A percentile compares a stretch with the other conserved stretches of the same genome.
Evolutionary conservation across 805 yeast species (phyloP).

Genomic region (Metschnikowia cubensis): DNA sequence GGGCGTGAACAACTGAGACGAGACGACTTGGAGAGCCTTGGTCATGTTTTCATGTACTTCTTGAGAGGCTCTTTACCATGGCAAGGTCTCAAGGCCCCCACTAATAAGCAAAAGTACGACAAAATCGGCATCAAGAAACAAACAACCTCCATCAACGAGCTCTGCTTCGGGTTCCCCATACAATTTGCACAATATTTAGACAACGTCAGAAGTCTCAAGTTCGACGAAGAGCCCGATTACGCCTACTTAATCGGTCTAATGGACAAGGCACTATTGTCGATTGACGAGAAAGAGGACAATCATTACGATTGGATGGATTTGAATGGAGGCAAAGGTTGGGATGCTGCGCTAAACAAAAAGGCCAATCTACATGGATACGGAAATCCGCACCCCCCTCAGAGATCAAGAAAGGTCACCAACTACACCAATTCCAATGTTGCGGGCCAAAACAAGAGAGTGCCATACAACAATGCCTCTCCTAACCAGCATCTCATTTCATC

Average conservation of each 20-base stretch:
- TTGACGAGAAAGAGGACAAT: conserved; percentile 73
- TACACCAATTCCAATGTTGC: conserved; percentile 10
- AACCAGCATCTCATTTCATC: conserved; percentile 13
- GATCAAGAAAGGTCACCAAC: conserved; percentile 20
- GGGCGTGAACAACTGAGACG: conserved; percentile 97
- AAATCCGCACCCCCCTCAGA: conserved; percentile 73
- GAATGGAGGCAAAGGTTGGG: conserved; percentile 96
- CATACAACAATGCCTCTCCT: conserved; percentile 5
- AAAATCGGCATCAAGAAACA: conserved; percentile 96
- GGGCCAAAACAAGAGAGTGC: conserved; percentile 9
- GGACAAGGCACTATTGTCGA: conserved; percentile 70
- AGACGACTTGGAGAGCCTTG: conserved; percentile 94
- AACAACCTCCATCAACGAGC: conserved; percentile 77
- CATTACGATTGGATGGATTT: conserved; percentile 98
- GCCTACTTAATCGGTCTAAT: conserved; percentile 76
- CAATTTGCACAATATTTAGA: conserved; percentile 92
- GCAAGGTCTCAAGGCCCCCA: conserved; percentile 98
- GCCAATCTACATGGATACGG: conserved; percentile 96
- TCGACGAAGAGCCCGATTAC: conserved; percentile 94
- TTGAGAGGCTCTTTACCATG: conserved; percentile 93
- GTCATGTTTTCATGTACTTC: conserved; percentile 95
- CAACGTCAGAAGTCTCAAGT: conserved; percentile 80
- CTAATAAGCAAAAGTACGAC: conserved; percentile 95
- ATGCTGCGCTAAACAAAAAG: conserved; percentile 79
- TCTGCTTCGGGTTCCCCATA: conserved; percentile 84